phyloP scores from a whole-genome alignment of 768 basidiomycete species.

The Collybiopsis confluens region DNA sequence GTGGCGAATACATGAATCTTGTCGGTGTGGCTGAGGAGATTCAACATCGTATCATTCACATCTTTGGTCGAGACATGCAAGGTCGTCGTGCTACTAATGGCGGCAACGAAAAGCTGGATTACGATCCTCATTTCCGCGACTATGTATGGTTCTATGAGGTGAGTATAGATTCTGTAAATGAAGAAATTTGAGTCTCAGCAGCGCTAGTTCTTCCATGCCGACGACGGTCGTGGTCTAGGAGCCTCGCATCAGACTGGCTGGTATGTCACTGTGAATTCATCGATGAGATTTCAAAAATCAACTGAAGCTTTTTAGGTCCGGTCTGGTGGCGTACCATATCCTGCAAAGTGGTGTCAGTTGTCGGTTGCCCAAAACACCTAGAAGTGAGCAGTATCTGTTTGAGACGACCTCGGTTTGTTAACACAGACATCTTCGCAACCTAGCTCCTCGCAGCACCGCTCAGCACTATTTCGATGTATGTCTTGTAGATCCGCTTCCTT shows the following conservation, averaged over 20 bases:
- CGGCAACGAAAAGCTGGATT: constrained; percentile 79
- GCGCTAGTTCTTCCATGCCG: constrained; percentile 88
- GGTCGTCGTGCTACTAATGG: constrained; percentile 91
- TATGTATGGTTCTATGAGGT: constrained; percentile 97
- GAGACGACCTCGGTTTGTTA: background rate
- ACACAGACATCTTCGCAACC: constrained; percentile 7
- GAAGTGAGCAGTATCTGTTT: constrained; percentile 52
- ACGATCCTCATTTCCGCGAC: constrained; percentile 93
- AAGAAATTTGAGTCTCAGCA: background rate
- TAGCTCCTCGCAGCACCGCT: constrained; percentile 83
- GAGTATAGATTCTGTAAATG: constrained; percentile 12
- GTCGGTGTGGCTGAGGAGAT: constrained; percentile 94
- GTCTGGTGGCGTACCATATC: constrained; percentile 87
- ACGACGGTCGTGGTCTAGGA: constrained; percentile 87
- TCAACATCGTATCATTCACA: constrained; percentile 98
- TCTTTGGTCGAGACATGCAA: constrained; percentile 89
- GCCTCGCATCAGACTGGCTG: constrained; percentile 99
- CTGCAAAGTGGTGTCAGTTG: constrained; percentile 87
- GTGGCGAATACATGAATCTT: constrained; percentile 97
- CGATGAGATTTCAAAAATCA: background rate
- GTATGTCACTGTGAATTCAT: constrained; percentile 35
- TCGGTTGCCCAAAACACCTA: constrained; percentile 89
- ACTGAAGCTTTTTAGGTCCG: constrained; percentile 52
- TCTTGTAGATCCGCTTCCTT: constrained; percentile 12
- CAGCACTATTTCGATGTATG: constrained; percentile 93